Percentiles rank a stretch among this genome's conserved stretches.
Evolutionary conservation across 2,329 filamentous ascomycete species (phyloP).

Genomic region (Cyphellophora attinorum): DNA sequence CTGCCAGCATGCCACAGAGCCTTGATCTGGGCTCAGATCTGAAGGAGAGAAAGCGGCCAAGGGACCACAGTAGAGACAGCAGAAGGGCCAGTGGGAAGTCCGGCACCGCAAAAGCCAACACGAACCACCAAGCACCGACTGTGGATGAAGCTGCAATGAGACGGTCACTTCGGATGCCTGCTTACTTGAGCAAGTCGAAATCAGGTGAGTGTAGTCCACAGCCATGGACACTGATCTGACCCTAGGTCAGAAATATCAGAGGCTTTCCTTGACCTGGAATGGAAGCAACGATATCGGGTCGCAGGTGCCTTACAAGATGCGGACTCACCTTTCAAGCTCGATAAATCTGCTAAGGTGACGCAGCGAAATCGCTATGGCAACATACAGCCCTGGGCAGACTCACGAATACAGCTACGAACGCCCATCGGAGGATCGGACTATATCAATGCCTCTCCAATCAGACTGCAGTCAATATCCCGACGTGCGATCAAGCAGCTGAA

Average conservation of each 20-base stretch:
- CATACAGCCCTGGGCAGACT: constrained; percentile 81
- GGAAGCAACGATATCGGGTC: constrained; percentile 48
- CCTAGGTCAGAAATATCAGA: constrained; percentile 41
- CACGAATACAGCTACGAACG: constrained; percentile 72
- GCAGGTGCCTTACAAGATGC: constrained; percentile 36
- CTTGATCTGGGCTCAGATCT: constrained; percentile 9
- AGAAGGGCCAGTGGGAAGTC: constrained; percentile 10
- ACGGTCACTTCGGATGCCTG: constrained; percentile 12
- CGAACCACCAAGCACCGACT: not conserved
- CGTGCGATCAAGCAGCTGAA: constrained; percentile 28
- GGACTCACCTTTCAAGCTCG: constrained; percentile 47
- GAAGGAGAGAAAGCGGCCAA: constrained; percentile 12
- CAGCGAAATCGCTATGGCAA: constrained; percentile 77
- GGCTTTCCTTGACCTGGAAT: constrained; percentile 54
- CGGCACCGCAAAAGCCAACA: constrained; percentile 3
- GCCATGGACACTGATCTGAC: constrained; percentile 8
- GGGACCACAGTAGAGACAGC: too few species aligned
- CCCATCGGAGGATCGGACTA: constrained; percentile 65
- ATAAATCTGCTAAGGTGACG: constrained; percentile 46
- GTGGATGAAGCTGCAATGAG: constrained; percentile 2
- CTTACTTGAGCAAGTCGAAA: constrained; percentile 16
- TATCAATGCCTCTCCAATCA: constrained; percentile 71
- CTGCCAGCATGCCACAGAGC: constrained; percentile 16
- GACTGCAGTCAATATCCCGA: constrained; percentile 39
- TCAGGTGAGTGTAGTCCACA: constrained; percentile 11